phyloP scores from a whole-genome alignment of 768 basidiomycete species.

The Mycena haematopus region DNA sequence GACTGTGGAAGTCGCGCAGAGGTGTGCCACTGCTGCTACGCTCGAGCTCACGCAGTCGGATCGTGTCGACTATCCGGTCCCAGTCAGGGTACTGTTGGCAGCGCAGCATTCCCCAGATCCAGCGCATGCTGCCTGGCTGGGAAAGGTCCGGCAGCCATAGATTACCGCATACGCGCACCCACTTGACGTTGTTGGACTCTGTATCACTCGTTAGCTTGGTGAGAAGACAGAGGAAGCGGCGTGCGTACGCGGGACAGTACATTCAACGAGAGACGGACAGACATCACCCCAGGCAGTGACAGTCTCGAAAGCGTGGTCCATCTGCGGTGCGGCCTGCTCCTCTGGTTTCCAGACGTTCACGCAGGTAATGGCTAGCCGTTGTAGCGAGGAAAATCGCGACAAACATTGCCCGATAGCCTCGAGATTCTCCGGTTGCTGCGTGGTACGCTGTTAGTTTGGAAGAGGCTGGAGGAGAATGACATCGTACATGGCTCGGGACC shows the following conservation, averaged over 20 bases:
- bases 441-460: neutral
- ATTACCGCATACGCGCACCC: constrained; percentile 26
- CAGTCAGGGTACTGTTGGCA: constrained; percentile 11
- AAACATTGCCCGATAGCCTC: constrained; percentile 36
- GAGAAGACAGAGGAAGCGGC: neutral
- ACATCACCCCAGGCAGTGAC: constrained; percentile 45
- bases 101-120: constrained; percentile 25
- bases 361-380: constrained; percentile 40
- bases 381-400: constrained; percentile 40
- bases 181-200: constrained; percentile 21
- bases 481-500: constrained; percentile 38
- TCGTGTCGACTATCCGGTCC: constrained; percentile 20
- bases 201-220: neutral
- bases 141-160: constrained; percentile 26
- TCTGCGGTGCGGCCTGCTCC: constrained; percentile 32
- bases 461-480: neutral
- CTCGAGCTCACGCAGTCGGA: constrained; percentile 4
- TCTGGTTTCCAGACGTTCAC: constrained; percentile 41
- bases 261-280: constrained; percentile 44
- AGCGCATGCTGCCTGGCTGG: constrained; percentile 10
- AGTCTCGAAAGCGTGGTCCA: constrained; percentile 44
- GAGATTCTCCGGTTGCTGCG: constrained; percentile 32
- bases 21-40: neutral
- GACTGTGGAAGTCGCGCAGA: neutral
- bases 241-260: constrained; percentile 42